Evolutionary conservation across 129 eudicot species (phyloP).

Genomic region (Calendula officinalis): DNA sequence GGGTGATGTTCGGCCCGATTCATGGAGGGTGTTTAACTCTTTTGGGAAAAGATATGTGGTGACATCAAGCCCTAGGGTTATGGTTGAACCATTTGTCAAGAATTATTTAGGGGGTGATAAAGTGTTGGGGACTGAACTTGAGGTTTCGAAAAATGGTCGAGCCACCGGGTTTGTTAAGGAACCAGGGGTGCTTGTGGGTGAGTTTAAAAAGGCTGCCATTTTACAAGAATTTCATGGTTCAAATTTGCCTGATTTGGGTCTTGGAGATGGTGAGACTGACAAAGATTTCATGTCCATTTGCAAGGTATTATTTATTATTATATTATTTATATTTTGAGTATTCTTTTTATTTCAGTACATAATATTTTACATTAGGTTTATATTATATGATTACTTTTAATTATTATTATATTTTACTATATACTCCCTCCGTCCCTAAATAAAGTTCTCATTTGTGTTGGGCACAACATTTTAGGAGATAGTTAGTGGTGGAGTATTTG

Average conservation of each 20-base stretch:
- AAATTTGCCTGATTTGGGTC: conserved; percentile 67
- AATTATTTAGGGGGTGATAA: conserved; percentile 71
- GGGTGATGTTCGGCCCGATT: conserved; percentile 68
- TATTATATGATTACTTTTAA: too few relatives aligned
- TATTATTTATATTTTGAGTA: neutral
- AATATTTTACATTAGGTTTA: too few relatives aligned
- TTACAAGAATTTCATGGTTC: conserved; percentile 50
- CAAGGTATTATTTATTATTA: conserved; percentile 52
- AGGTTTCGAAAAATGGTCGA: conserved; percentile 58
- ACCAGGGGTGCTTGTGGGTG: conserved; percentile 73
- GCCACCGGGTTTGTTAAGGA: conserved; percentile 72
- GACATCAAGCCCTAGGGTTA: conserved; percentile 73
- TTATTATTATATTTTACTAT: too few relatives aligned
- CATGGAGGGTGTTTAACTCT: conserved; percentile 75
- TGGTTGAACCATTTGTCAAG: conserved; percentile 75
- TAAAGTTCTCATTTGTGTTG: too few relatives aligned
- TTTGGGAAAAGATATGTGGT: conserved; percentile 72
- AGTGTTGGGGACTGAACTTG: conserved; percentile 79
- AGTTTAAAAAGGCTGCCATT: conserved; percentile 48
- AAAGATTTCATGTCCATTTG: conserved; percentile 86
- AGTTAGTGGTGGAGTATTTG: too few relatives aligned
- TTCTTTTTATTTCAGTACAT: too few relatives aligned
- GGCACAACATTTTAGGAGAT: too few relatives aligned
- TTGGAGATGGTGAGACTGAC: conserved; percentile 80
- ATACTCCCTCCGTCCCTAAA: too few relatives aligned